Percentiles rank a stretch among this genome's conserved stretches.
phyloP scores from a whole-genome alignment of 176 grass and related monocot species.

The Musa itinerans region DNA sequence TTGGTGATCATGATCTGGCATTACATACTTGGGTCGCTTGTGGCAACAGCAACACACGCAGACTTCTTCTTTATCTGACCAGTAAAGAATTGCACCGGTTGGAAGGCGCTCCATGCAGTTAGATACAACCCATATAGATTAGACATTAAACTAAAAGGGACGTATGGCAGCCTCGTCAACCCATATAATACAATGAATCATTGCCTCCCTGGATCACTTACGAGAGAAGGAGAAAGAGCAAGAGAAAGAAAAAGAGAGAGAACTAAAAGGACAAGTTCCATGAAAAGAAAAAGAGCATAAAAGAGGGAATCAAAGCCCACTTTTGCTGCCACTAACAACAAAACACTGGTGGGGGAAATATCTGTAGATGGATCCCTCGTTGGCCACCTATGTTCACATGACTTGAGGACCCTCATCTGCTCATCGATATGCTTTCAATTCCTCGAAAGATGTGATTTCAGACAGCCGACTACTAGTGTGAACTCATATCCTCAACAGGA shows the following conservation, averaged over 20 bases:
- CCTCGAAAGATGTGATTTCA: not conserved
- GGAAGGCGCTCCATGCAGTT: no score
- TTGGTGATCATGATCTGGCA: no score
- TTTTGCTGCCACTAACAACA: constrained; percentile 2
- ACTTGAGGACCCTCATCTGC: not conserved
- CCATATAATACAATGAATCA: not conserved
- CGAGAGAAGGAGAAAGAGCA: no score
- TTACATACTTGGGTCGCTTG: no score
- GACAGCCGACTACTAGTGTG: not conserved
- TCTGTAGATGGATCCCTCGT: not conserved
- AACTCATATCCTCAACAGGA: not conserved
- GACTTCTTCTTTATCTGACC: no score
- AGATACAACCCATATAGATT: no score
- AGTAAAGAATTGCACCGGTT: no score
- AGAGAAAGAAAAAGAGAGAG: not conserved
- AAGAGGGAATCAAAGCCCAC: not conserved
- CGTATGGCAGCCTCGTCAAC: not conserved
- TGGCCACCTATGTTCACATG: not conserved
- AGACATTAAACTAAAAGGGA: no score
- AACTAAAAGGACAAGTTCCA: not conserved
- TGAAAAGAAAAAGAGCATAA: not conserved
- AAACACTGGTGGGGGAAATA: not conserved
- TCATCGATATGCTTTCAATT: not conserved
- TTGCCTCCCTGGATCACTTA: not conserved
- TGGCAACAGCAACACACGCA: no score